These are phyloP conservation scores for Capronia coronata DNA, from an alignment of 2,329 filamentous ascomycete genomes.

Conservation along the genomic window DNA sequence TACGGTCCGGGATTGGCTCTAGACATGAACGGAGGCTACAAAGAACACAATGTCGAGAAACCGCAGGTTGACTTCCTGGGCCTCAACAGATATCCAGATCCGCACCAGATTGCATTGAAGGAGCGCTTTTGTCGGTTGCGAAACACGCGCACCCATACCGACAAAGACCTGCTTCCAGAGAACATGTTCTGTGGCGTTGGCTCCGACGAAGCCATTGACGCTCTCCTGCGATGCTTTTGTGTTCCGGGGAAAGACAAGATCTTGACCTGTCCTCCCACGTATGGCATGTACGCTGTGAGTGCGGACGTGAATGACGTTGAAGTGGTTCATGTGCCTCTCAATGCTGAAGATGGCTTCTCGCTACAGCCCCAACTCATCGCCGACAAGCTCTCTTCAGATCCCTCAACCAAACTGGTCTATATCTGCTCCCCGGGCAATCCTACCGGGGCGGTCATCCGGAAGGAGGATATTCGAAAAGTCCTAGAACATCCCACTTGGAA, in stretches of 20 bases:
- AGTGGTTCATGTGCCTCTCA: constrained; percentile 78
- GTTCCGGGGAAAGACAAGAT: constrained; percentile 80
- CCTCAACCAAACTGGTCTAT: constrained; percentile 78
- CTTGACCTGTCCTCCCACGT: constrained; percentile 90
- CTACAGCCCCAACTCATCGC: constrained; percentile 66
- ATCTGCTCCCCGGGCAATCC: constrained; percentile 95
- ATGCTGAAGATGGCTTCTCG: constrained; percentile 63
- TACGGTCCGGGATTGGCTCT: constrained; percentile 72
- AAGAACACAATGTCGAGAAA: constrained; percentile 37
- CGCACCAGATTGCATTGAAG: constrained; percentile 84
- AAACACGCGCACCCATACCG: constrained; percentile 75
- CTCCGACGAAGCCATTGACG: constrained; percentile 94
- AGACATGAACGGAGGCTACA: constrained; percentile 37
- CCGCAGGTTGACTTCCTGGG: constrained; percentile 68
- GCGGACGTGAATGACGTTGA: constrained; percentile 89
- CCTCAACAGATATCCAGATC: constrained; percentile 91
- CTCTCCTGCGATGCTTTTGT: constrained; percentile 88
- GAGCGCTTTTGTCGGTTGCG: constrained; percentile 77
- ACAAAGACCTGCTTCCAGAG: constrained; percentile 64
- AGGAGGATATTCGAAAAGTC: constrained; percentile 64
- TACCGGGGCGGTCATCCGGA: constrained; percentile 70
- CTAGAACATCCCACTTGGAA: constrained; percentile 91
- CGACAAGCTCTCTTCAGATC: constrained; percentile 56
- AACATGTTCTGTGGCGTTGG: constrained; percentile 94
- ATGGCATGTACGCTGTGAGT: constrained; percentile 96